Conservation (phyloP, 768 basidiomycete species). For the Trametes coccinea region DNA sequence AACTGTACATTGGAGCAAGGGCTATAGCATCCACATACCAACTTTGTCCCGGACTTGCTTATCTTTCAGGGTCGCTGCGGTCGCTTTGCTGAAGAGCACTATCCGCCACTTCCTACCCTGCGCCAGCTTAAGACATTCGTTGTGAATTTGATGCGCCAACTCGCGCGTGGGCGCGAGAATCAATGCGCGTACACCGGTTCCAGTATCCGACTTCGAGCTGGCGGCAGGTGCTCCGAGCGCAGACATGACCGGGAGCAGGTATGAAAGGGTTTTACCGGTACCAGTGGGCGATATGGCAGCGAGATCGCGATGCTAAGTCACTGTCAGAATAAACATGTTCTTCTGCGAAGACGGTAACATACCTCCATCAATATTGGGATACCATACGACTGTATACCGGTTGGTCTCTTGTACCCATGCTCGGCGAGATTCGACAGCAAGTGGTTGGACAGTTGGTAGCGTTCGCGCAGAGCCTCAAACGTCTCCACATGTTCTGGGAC, state of each 20-base stretch:
- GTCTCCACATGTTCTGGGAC: conserved; percentile 59
- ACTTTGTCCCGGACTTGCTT: conserved; percentile 74
- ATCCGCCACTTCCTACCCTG: conserved; percentile 83
- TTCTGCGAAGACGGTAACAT: conserved; percentile 22
- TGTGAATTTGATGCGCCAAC: conserved; percentile 92
- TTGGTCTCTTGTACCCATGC: conserved; percentile 66
- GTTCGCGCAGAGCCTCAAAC: conserved; percentile 59
- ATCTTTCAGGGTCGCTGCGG: conserved; percentile 77
- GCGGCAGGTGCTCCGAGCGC: conserved; percentile 55
- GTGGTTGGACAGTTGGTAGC: conserved; percentile 58
- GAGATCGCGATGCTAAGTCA: conserved; percentile 70
- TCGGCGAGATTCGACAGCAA: conserved; percentile 64
- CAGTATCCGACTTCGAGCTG: conserved; percentile 44
- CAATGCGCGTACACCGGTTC: conserved; percentile 70
- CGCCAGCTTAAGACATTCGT: conserved; percentile 83
- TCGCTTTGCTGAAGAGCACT: conserved; percentile 85
- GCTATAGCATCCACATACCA: conserved; percentile 46
- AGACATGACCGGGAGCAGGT: conserved; percentile 80
- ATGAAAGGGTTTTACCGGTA: conserved; percentile 94
- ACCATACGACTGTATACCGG: conserved; percentile 78
- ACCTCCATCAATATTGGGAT: conserved; percentile 83
- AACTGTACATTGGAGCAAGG: neutral
- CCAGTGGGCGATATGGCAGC: conserved; percentile 97
- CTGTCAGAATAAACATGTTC: neutral
- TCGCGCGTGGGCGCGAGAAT: conserved; percentile 92